phyloP scores from a whole-genome alignment of 345 rosid species.

The Pistacia atlantica region DNA sequence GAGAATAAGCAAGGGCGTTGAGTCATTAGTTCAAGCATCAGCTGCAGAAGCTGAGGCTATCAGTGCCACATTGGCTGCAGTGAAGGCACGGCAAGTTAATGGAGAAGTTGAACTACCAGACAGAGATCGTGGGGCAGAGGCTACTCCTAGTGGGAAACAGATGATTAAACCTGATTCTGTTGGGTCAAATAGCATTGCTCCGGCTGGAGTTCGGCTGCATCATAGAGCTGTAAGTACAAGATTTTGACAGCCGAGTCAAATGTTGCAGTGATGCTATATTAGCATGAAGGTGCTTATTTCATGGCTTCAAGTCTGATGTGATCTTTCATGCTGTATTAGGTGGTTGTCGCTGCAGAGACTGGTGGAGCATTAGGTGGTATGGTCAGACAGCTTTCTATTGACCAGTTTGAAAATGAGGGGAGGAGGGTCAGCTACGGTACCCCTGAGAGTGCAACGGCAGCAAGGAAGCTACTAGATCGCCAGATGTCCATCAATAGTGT shows the following conservation, averaged over 20 bases:
- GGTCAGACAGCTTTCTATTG: slow-evolving; percentile 95
- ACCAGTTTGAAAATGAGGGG: slow-evolving; percentile 98
- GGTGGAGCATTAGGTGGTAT: slow-evolving; percentile 98
- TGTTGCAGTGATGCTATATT: slow-evolving; percentile 4
- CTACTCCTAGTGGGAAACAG: slow-evolving; percentile 92
- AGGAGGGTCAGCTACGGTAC: slow-evolving; percentile 96
- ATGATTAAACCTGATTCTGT: slow-evolving; percentile 76
- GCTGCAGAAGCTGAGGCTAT: slow-evolving; percentile 99
- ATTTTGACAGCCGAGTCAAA: slow-evolving; percentile 8
- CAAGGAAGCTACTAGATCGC: slow-evolving; percentile 92
- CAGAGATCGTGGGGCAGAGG: slow-evolving; percentile 88
- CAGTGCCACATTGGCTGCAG: slow-evolving; percentile 96
- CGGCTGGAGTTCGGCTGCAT: slow-evolving; percentile 92
- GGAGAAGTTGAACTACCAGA: slow-evolving; percentile 90
- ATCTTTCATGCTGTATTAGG: slow-evolving; percentile 47
- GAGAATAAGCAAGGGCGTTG: slow-evolving; percentile 90
- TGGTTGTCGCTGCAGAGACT: slow-evolving; percentile 95
- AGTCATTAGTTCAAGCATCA: slow-evolving; percentile 94
- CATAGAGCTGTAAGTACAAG: slow-evolving; percentile 86
- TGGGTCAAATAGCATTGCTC: slow-evolving; percentile 52
- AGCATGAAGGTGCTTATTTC: slow-evolving; percentile 15
- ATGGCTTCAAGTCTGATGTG: slow-evolving; percentile 10
- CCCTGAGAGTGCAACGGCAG: slow-evolving; percentile 92
- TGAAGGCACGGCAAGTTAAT: slow-evolving; percentile 91
- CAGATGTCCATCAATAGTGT: slow-evolving; percentile 95